Percentiles rank a stretch among this genome's conserved stretches.
These are phyloP conservation scores for Curvularia lunata DNA, from an alignment of 2,329 filamentous ascomycete species.

Conservation along the genomic window DNA sequence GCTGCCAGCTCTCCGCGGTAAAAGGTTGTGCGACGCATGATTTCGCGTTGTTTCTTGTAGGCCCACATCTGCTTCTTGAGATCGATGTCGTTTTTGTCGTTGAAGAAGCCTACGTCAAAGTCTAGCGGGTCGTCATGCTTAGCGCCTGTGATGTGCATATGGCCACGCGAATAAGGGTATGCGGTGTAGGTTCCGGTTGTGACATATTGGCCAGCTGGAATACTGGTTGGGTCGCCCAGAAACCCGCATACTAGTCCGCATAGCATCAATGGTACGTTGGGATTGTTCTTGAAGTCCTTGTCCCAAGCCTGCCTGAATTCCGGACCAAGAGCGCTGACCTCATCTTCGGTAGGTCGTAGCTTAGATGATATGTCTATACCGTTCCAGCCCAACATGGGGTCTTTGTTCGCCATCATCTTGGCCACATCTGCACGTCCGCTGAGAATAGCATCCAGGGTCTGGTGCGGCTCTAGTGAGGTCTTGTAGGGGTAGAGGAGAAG, in stretches of 20 bases:
- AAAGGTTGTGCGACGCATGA: slow-evolving; percentile 60
- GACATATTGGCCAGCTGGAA: slow-evolving; percentile 58
- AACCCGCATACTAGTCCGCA: slow-evolving; percentile 48
- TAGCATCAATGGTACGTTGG: slow-evolving; percentile 59
- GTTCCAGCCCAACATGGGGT: slow-evolving; percentile 64
- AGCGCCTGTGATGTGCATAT: slow-evolving; percentile 63
- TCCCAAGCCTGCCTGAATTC: slow-evolving; percentile 63
- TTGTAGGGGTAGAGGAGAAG: slow-evolving; percentile 62
- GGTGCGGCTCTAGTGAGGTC: slow-evolving; percentile 52
- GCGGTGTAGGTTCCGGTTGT: slow-evolving; percentile 61
- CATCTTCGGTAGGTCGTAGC: slow-evolving; percentile 60
- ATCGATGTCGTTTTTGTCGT: slow-evolving; percentile 62
- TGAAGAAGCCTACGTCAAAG: slow-evolving; percentile 65
- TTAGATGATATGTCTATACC: slow-evolving; percentile 63
- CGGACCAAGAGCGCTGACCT: slow-evolving; percentile 60
- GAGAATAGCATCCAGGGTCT: slow-evolving; percentile 63
- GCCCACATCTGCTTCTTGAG: slow-evolving; percentile 65
- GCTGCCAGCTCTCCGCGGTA: slow-evolving; percentile 53
- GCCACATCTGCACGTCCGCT: slow-evolving; percentile 56
- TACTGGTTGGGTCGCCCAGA: slow-evolving; percentile 36
- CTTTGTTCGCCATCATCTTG: slow-evolving; percentile 55
- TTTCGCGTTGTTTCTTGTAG: slow-evolving; percentile 70
- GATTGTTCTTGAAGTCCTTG: slow-evolving; percentile 57
- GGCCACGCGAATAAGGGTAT: slow-evolving; percentile 67
- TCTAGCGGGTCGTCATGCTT: slow-evolving; percentile 57